Conservation (phyloP, 495 filamentous ascomycete genomes). For the Hypoxylon fuscum region DNA sequence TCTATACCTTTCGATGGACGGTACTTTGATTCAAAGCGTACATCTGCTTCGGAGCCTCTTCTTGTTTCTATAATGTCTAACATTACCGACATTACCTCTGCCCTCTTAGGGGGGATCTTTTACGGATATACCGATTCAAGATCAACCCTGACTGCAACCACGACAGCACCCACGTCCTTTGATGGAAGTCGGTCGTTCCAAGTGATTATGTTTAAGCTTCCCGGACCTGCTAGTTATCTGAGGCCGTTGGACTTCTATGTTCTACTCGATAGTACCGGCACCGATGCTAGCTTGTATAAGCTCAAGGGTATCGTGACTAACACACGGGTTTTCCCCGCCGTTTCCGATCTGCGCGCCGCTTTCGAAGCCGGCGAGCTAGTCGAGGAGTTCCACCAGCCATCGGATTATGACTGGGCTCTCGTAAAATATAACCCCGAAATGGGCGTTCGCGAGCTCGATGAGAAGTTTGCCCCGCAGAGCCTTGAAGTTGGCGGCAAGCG, state of each 20-base stretch:
- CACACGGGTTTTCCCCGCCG: slow-evolving; percentile 46
- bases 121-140: slow-evolving; percentile 42
- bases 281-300: slow-evolving; percentile 47
- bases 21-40: slow-evolving; percentile 45
- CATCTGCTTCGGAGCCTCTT: slow-evolving; percentile 40
- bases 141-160: slow-evolving; percentile 41
- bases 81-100: slow-evolving; percentile 48
- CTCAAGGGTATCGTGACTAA: slow-evolving; percentile 50
- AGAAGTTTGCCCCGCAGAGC: slow-evolving; percentile 50
- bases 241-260: slow-evolving; percentile 51
- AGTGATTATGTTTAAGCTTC: slow-evolving; percentile 48
- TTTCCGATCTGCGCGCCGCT: slow-evolving; percentile 45
- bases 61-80: slow-evolving; percentile 45
- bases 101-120: slow-evolving; percentile 46
- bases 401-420: slow-evolving; percentile 44
- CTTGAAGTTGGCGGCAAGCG: slow-evolving; percentile 52
- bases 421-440: slow-evolving; percentile 47
- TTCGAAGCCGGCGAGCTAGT: slow-evolving; percentile 50
- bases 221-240: slow-evolving; percentile 46
- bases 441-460: slow-evolving; percentile 50
- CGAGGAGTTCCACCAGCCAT: slow-evolving; percentile 43
- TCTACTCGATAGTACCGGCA: slow-evolving; percentile 48
- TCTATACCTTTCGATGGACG: slow-evolving; percentile 48
- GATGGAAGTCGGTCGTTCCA: slow-evolving; percentile 45
- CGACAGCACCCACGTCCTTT: slow-evolving; percentile 43